phyloP scores from a whole-genome alignment of 805 yeast genomes.

The Scheffersomyces stipitis region DNA sequence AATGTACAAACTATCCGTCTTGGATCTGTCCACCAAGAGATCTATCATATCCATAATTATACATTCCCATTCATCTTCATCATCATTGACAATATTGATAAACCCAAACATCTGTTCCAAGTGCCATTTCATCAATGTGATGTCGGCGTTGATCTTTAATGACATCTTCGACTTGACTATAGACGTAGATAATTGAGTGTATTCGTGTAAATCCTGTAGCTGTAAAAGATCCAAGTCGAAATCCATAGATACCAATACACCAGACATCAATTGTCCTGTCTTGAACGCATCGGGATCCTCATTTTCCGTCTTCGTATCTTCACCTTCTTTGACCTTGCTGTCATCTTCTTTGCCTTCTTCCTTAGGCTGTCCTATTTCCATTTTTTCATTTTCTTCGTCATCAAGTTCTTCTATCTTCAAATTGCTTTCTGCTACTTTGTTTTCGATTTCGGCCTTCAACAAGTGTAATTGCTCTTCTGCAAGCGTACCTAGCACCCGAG shows the following conservation, averaged over 20 bases:
- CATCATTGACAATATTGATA: slow-evolving; percentile 62
- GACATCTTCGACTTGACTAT: slow-evolving; percentile 80
- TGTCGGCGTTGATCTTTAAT: slow-evolving; percentile 74
- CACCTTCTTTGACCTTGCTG: slow-evolving; percentile 1
- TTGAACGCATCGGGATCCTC: slow-evolving; percentile 5
- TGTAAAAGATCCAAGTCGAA: slow-evolving; percentile 83
- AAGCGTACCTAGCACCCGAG: slow-evolving; percentile 61
- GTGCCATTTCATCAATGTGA: slow-evolving; percentile 83
- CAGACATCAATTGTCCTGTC: slow-evolving; percentile 52
- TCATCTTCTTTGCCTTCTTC: background rate
- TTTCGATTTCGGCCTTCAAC: slow-evolving; percentile 54
- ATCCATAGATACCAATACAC: slow-evolving; percentile 87
- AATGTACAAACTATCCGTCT: slow-evolving; percentile 42
- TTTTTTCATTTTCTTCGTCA: slow-evolving; percentile 4
- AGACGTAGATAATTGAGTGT: slow-evolving; percentile 82
- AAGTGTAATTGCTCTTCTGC: slow-evolving; percentile 43
- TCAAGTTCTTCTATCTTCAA: slow-evolving; percentile 34
- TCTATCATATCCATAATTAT: slow-evolving; percentile 47
- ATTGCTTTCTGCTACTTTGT: slow-evolving; percentile 48
- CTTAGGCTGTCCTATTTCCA: too few relatives aligned
- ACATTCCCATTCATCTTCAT: slow-evolving; percentile 44
- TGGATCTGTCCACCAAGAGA: slow-evolving; percentile 42
- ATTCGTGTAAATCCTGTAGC: slow-evolving; percentile 85
- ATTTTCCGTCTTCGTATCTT: background rate
- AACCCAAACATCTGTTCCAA: slow-evolving; percentile 93